Base-by-base conservation (phyloP, 495 filamentous ascomycete species). In the Hypoxylon trugodes region DNA sequence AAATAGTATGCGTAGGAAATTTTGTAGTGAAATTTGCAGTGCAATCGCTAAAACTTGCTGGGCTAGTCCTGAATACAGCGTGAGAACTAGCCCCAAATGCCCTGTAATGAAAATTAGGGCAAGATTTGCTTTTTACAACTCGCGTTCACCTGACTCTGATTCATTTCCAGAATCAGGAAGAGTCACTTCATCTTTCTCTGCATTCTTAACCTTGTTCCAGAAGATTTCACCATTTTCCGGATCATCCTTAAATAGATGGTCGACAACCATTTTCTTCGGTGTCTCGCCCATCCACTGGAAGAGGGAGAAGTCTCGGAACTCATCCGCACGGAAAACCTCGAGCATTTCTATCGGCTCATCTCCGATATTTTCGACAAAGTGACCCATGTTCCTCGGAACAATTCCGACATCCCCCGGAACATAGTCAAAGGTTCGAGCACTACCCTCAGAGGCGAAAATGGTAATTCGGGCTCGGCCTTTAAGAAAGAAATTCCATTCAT, bases 231-330 rank as follows among this genome's bases (percentile, higher is more conserved):
- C 84, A 0, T 76, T 77, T 65, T 83, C 75, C 12, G 77, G 72
- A 56, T 88, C 82, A 18, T 76, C 74, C 21, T 76, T 66, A 68
- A 89, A 90, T 12, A 90, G 50, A 62, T 86, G 82, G 43, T 89
- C 87, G 18, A 78, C 77, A 18, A 89, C 86, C 73, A 87, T 75
- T 36, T 81, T 69, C 70, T 79, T 74, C 18, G 87, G 87, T 10
- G 86, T 87, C 76, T 87, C 83, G 3, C 86, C 87, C 65, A 90
- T 69, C 87, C 87, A 90, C 71, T 90, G 86, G 67, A 87, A 86
- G 12, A 89, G 74, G 3, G 82, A 86, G 64, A 90, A 87, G 51
- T 89, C 87, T 32, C 80, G 73, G 58, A 86, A 86, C 59, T 81
- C 73, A 47, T 86, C 84, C 0, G 83, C 78, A 6, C 81, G 76